Percentiles rank a stretch among this genome's conserved stretches.
phyloP scores from a whole-genome alignment of 1,284 basidiomycete species.

The Clitocybe nebularis region DNA sequence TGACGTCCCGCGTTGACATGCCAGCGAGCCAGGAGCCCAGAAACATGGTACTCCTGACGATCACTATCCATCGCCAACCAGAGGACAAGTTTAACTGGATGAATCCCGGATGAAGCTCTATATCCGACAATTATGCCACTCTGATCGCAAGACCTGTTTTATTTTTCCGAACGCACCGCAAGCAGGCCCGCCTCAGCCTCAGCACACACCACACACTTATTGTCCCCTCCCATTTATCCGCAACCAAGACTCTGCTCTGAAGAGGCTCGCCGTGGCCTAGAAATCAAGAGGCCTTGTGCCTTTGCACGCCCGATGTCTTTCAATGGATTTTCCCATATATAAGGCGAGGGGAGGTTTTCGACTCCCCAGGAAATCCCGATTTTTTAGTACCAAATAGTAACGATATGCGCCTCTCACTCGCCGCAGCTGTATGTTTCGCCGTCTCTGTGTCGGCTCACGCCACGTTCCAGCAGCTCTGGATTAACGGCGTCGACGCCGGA shows the following conservation, averaged over 20 bases:
- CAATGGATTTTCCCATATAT: background rate
- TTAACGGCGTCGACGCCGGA: conserved; percentile 47
- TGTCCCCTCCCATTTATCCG: background rate
- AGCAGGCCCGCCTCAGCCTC: too few relatives aligned
- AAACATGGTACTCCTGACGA: too few relatives aligned
- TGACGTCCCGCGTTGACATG: background rate
- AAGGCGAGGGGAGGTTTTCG: background rate
- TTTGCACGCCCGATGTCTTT: too few relatives aligned
- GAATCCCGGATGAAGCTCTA: conserved; percentile 4
- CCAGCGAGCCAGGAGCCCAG: background rate
- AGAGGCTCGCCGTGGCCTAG: too few relatives aligned
- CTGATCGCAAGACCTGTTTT: background rate
- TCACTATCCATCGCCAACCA: background rate
- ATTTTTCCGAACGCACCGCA: background rate
- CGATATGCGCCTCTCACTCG: conserved; percentile 26
- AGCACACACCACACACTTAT: too few relatives aligned
- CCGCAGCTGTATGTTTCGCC: conserved; percentile 31
- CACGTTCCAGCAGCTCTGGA: conserved; percentile 52
- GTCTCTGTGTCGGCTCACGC: conserved; percentile 43
- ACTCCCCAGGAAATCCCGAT: too few relatives aligned
- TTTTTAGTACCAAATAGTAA: too few relatives aligned
- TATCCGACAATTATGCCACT: conserved; percentile 9
- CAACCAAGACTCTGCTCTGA: background rate
- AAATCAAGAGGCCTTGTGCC: too few relatives aligned
- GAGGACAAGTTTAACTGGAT: conserved; percentile 1